A percentile compares a stretch with the other conserved stretches of the same genome.
These are phyloP conservation scores for Clonostachys rosea DNA, from an alignment of 2,329 filamentous ascomycete species.

Conservation along the genomic window DNA sequence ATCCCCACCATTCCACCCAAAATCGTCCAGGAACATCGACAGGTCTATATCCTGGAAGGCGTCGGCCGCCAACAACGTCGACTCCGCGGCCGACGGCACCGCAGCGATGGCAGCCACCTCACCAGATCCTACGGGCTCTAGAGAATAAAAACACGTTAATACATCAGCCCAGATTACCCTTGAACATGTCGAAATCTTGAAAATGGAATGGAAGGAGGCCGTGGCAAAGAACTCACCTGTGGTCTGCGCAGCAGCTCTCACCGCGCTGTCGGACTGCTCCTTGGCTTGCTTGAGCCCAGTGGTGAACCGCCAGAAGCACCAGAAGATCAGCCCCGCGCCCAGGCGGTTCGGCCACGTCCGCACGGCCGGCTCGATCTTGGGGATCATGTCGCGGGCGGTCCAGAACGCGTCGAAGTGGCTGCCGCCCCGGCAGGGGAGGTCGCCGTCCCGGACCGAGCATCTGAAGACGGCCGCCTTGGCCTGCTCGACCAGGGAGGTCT, in stretches of 20 bases:
- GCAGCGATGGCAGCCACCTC: too few relatives aligned
- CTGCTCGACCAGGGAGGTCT: slow-evolving; percentile 15
- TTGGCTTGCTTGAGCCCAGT: slow-evolving; percentile 29
- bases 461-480: slow-evolving; percentile 27
- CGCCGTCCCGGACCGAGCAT: slow-evolving; percentile 41
- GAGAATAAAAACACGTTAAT: too few relatives aligned
- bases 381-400: slow-evolving; percentile 30
- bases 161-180: too few relatives aligned
- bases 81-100: too few relatives aligned
- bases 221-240: slow-evolving; percentile 15
- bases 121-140: too few relatives aligned
- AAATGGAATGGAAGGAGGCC: too few relatives aligned
- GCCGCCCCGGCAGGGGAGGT: slow-evolving; percentile 38
- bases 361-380: slow-evolving; percentile 30
- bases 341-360: slow-evolving; percentile 38
- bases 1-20: slow-evolving; percentile 32
- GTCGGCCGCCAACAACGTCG: slow-evolving; percentile 7
- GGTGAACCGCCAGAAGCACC: slow-evolving; percentile 43
- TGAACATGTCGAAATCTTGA: too few relatives aligned
- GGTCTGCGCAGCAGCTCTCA: slow-evolving; percentile 19
- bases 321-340: slow-evolving; percentile 42
- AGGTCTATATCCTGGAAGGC: slow-evolving; percentile 41
- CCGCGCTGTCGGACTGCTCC: slow-evolving; percentile 20
- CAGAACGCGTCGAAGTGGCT: slow-evolving; percentile 45
- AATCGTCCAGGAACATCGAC: slow-evolving; percentile 45